Percentiles rank a stretch among this genome's conserved stretches.
These are phyloP conservation scores for Ophiocytium majus DNA, from an alignment of 352 stramenopile genomes.

Conservation along the genomic window DNA sequence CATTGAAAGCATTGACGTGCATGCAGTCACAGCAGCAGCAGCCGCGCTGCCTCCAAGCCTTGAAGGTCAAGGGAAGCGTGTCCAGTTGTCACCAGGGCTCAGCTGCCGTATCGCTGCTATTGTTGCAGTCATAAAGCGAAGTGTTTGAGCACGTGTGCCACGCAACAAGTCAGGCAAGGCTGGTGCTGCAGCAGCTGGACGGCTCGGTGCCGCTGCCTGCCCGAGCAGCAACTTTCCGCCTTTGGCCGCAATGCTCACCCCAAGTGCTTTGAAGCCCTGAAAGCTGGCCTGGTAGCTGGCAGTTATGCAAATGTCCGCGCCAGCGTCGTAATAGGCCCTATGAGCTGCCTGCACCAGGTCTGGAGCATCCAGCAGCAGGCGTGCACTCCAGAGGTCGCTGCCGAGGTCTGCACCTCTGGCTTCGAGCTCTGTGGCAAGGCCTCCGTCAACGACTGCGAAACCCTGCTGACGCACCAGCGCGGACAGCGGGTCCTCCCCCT, in stretches of 20 bases:
- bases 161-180: background rate
- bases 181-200: background rate
- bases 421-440: slow-evolving; percentile 46
- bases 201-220: too few species aligned
- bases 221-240: too few species aligned
- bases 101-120: too few species aligned
- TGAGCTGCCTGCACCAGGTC: slow-evolving; percentile 68
- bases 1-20: too few species aligned
- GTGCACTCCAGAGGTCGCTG: slow-evolving; percentile 43
- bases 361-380: slow-evolving; percentile 58
- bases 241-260: too few species aligned
- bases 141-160: background rate
- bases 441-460: slow-evolving; percentile 46
- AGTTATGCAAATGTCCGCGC: slow-evolving; percentile 73
- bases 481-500: too few species aligned
- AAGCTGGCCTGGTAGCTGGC: slow-evolving; percentile 78
- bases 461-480: background rate
- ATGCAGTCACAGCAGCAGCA: too few species aligned
- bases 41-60: too few species aligned
- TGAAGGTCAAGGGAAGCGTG: too few species aligned
- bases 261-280: slow-evolving; percentile 63
- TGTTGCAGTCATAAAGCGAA: too few species aligned
- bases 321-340: slow-evolving; percentile 69
- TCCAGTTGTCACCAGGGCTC: too few species aligned
- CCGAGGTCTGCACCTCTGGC: slow-evolving; percentile 39